Conservation (phyloP, 176 grass and related monocot genomes). For the Typha latifolia region DNA sequence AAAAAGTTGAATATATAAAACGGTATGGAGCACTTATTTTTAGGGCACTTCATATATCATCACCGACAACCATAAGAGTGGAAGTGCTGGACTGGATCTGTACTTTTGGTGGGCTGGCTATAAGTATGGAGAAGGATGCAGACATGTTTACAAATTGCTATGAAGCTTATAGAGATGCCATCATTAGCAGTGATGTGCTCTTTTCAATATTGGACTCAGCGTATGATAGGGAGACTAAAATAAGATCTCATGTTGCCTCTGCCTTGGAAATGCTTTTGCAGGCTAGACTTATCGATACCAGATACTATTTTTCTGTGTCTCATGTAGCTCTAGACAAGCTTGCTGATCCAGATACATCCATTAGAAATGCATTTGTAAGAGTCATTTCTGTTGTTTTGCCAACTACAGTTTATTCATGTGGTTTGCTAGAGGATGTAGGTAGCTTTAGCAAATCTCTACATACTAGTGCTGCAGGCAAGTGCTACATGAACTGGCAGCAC, state of each 20-base stretch:
- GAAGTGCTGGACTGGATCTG: slow-evolving; percentile 76
- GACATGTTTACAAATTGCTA: slow-evolving; percentile 25
- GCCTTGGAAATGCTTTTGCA: slow-evolving; percentile 65
- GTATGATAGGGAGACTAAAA: slow-evolving; percentile 77
- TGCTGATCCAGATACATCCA: slow-evolving; percentile 69
- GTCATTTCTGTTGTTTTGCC: slow-evolving; percentile 59
- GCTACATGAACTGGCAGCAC: slow-evolving; percentile 69
- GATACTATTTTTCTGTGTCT: slow-evolving; percentile 43
- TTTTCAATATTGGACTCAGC: slow-evolving; percentile 69
- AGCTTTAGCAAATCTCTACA: slow-evolving; percentile 30
- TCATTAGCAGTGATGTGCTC: slow-evolving; percentile 46
- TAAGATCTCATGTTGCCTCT: slow-evolving; percentile 76
- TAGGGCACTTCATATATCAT: slow-evolving; percentile 48
- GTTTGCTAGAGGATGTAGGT: slow-evolving; percentile 43
- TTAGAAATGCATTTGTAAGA: slow-evolving; percentile 70
- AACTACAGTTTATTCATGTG: slow-evolving; percentile 63
- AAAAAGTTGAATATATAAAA: slow-evolving; percentile 40
- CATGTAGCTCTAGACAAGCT: slow-evolving; percentile 86
- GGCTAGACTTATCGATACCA: slow-evolving; percentile 55
- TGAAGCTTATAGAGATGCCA: slow-evolving; percentile 37
- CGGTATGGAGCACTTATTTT: slow-evolving; percentile 52
- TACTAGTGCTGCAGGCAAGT: slow-evolving; percentile 31
- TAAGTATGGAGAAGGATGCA: slow-evolving; percentile 32
- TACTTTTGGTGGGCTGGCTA: slow-evolving; percentile 37
- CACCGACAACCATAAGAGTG: slow-evolving; percentile 55